Base-by-base conservation (phyloP, 352 stramenopile genomes). In the Globisporangium yorkense region DNA sequence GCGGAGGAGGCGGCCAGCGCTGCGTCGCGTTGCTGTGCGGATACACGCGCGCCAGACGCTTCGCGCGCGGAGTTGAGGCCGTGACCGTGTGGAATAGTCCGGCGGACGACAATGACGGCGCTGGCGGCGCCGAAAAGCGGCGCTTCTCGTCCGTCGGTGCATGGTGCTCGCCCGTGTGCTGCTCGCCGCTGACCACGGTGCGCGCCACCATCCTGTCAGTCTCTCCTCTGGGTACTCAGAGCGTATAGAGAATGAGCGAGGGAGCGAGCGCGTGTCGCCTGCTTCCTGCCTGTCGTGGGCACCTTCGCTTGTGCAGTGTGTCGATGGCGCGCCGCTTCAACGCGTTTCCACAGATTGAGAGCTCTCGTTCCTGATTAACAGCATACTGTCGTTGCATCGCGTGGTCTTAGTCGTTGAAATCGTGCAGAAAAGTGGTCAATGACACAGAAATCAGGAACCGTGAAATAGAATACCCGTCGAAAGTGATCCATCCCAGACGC, bases 1-100 rank as follows among this genome's bases (percentile, higher is more conserved):
- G 31, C 20, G 24, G 35, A 44, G 50, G 6, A 12, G 33, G 33
- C 10, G 35, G 49, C n/a, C 44, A 27, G 5, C 15, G 31, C 24
- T 29, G 20, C n/a, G 20, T 39, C 20, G 29, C 48, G 48, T 27
- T 56, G 31, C 31, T 63, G 51, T 63, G 62, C 50, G 61, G 63
- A 7, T 66, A 68, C 59, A 76, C 53, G 51, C 62, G 60, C 33
- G 64, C 63, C 12, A 72, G 58, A 3, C 69, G 56, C 55, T 74
- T 74, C 5, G 68, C 69, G 49, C 71, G 78, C 20, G 77, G 74
- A 13, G 74, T 86, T 3, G 77, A 78, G 13, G 77, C 68, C 21
- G 75, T 80, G 20, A 88, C 74, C 0, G 77, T 85, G 60, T 87
- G 75, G 51, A 70, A 80, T 33, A 75, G 68, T 33, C 69, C 41